Evolutionary conservation across 106 monocot genomes (phyloP), one percentile per base, ranked within the genome.

Genomic region (Gastrodia elata): DNA sequence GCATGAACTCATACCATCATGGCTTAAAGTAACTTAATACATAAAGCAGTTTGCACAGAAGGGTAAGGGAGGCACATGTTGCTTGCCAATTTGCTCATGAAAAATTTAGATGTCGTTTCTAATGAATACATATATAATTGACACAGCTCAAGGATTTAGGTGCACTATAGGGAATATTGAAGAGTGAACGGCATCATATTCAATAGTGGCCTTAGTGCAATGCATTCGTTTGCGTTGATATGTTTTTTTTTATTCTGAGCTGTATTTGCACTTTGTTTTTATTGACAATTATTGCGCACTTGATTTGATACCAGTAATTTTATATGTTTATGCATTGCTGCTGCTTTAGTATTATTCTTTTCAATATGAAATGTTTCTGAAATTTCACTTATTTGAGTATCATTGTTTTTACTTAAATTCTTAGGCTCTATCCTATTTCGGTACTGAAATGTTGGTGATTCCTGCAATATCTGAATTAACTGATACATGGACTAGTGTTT

Each of bases 391-490:
- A 11, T 61, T 61, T 61, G 61, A 61, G 61, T 11, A 32, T 61
- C 10, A 26, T 25, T 59, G 8, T 61, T 61, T 32, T 13, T 8
- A 30, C 30, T 83, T 13, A 71, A 16, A 30, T 75, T 79, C 81
- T 76, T 82, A 97, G 97, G 86, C 83, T 69, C 88, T 97, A n/a
- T 72, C 40, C 64, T 86, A 90, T 20, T 79, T 97, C 37, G 76
- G 68, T 77, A 71, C 93, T 25, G 84, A 84, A 80, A 93, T 84
- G 72, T 74, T 97, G 70, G 72, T 97, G 14, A 97, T 97, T 78
- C 97, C 93, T 78, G 97, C 93, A 68, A 93, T 97, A 33, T 71
- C 97, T 68, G 93, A 93, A 67, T 74, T 97, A 55, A 64, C 71
- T 65, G 83, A 93, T 44, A 92, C 97, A 11, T 97, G 97, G 97